phyloP scores from a whole-genome alignment of 2,329 filamentous ascomycete species.

The Ophiostoma sp. region DNA sequence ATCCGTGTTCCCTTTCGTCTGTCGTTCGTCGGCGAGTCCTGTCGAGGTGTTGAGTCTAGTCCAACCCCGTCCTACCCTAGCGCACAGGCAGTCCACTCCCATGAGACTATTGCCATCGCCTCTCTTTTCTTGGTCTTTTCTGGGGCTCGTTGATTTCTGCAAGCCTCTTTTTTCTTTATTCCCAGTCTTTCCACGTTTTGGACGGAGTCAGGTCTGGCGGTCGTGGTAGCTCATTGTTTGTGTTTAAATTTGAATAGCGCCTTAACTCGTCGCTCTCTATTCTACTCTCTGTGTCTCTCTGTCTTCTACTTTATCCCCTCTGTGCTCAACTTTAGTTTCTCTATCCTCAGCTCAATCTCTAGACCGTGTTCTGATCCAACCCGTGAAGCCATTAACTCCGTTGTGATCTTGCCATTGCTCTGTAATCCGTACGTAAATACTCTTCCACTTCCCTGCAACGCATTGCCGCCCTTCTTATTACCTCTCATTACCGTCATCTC shows the following conservation, averaged over 20 bases:
- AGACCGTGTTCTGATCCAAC: too few species aligned
- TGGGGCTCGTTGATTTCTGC: background rate
- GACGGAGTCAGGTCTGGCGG: background rate
- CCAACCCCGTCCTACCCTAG: background rate
- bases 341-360: too few species aligned
- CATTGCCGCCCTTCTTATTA: background rate
- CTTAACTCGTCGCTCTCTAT: background rate
- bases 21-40: background rate
- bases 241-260: background rate
- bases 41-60: background rate
- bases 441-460: background rate
- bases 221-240: background rate
- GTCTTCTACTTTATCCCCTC: too few species aligned
- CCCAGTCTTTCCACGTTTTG: constrained; percentile 5
- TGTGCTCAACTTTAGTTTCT: too few species aligned
- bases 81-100: background rate
- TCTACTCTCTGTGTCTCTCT: background rate
- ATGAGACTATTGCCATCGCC: background rate
- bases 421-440: too few species aligned
- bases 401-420: too few species aligned
- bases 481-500: background rate
- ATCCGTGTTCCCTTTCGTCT: background rate
- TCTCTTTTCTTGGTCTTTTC: constrained; percentile 1
- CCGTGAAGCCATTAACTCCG: too few species aligned
- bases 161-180: background rate